Base-by-base conservation (phyloP, 2,329 filamentous ascomycete species). In the Cercospora zeina region DNA sequence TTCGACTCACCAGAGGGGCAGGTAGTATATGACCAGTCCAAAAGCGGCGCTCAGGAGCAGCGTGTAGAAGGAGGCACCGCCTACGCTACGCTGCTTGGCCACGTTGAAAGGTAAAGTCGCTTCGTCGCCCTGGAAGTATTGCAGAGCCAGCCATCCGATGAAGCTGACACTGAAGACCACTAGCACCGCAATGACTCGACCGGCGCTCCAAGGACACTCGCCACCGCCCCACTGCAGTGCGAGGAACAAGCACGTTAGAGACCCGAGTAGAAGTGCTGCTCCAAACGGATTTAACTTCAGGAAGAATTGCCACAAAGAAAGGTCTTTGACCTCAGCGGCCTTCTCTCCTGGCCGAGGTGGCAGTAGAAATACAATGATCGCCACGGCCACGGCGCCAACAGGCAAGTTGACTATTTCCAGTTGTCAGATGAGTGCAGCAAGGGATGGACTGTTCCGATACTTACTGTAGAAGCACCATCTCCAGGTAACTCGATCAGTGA, bases 381-480 rank as follows among this genome's bases (percentile, higher is more conserved):
- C 24, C 1, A 61, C 33, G 0, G 77, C 77, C 10, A 77, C 61
- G 7, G 71, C 74, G 11, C 78, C 78, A 30, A 82, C 75, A 0
- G 81, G 81, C 7, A 83, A 71, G 63, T 83, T 82, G 67, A 82
- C 80, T 53, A 33, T 1, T 1, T 13, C 50, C n/a, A 13, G 34
- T 10, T 14, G 42, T 51, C 13, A 50, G 14, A 8, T 2, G 7
- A 36, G 36, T 9, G 78, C 73, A 57, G 81, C 81, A 1, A 77
- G 72, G 55, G 82, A 83, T 69, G 82, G 82, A 10, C 14, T 34
- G n/a, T n/a, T 6, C 30, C 11, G 7, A 6, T 21, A 53, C 49
- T 31, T 34, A 53, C 49, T 81, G 74, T 81, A 85, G 64, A 82
- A 77, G 54, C 71, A 67, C 56, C 82, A 84, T 61, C 82, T 73